Evolutionary conservation across 192 early-diverging fungal genomes (phyloP).

Genomic region (Diversispora eburnea): DNA sequence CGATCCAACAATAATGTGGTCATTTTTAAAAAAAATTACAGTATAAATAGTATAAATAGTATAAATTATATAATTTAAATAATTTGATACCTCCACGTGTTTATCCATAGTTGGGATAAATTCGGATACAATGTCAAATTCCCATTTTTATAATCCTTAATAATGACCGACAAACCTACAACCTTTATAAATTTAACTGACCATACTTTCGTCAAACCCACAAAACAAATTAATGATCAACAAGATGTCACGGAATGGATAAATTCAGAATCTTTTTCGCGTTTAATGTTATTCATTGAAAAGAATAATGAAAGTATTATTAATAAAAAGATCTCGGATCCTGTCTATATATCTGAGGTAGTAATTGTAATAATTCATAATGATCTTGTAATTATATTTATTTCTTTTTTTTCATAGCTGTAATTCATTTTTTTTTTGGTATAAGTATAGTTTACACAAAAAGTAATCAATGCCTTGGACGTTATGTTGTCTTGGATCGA

Average conservation of each 20-base stretch:
- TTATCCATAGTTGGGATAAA: too few species aligned
- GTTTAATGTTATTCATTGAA: conserved; percentile 70
- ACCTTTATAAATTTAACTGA: conserved; percentile 31
- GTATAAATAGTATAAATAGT: too few species aligned
- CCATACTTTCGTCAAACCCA: conserved; percentile 71
- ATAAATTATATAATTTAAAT: too few species aligned
- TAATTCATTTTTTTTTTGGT: conserved; percentile 1
- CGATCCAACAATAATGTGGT: background rate
- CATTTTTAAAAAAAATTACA: background rate
- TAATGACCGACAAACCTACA: background rate
- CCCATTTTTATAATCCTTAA: background rate
- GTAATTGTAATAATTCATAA: background rate
- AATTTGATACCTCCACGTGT: too few species aligned
- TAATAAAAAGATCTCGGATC: conserved; percentile 57
- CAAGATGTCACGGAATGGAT: conserved; percentile 8
- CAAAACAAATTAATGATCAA: conserved; percentile 20
- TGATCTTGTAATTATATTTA: conserved; percentile 9
- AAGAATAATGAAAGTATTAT: conserved; percentile 67
- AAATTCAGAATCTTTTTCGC: conserved; percentile 57
- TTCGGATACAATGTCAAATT: background rate
- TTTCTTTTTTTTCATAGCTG: background rate
- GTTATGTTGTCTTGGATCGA: conserved; percentile 65
- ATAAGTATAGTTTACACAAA: conserved; percentile 39
- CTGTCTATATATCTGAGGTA: conserved; percentile 57
- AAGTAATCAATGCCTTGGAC: conserved; percentile 61